phyloP scores from a whole-genome alignment of 805 yeast species.

The Candida gorgasii region DNA sequence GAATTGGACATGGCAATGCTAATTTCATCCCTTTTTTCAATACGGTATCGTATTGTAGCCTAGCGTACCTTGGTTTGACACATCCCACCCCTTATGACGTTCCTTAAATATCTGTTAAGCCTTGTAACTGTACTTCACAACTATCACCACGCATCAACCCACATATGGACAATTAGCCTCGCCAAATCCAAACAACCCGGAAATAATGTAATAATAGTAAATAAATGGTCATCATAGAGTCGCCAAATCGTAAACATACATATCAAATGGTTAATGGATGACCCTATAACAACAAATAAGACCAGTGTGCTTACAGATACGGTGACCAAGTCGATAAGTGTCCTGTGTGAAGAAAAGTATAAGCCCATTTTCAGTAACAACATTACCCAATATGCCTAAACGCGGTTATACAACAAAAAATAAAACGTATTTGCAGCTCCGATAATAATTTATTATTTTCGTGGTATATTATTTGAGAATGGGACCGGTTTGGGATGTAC shows the following conservation, averaged over 20 bases:
- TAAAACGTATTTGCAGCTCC: not conserved
- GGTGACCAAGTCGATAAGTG: not conserved
- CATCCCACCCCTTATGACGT: not conserved
- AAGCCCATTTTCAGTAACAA: not conserved
- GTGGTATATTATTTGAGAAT: not conserved
- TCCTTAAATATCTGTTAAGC: not conserved
- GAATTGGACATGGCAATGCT: no score
- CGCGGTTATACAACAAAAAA: not conserved
- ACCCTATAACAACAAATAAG: not conserved
- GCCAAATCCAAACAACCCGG: no score
- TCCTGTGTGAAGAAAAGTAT: not conserved
- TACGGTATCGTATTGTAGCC: not conserved
- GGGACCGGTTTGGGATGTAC: no score
- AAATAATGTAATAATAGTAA: no score
- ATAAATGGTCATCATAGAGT: no score
- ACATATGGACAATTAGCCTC: no score
- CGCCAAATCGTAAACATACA: no score
- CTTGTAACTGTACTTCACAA: not conserved
- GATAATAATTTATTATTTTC: not conserved
- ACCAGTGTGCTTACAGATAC: not conserved
- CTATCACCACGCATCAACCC: no score
- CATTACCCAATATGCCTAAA: slow-evolving; percentile 1
- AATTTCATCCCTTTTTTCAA: not conserved
- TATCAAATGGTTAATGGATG: no score
- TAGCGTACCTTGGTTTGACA: not conserved